phyloP scores from a whole-genome alignment of 768 basidiomycete genomes.

The Lactarius deliciosus region DNA sequence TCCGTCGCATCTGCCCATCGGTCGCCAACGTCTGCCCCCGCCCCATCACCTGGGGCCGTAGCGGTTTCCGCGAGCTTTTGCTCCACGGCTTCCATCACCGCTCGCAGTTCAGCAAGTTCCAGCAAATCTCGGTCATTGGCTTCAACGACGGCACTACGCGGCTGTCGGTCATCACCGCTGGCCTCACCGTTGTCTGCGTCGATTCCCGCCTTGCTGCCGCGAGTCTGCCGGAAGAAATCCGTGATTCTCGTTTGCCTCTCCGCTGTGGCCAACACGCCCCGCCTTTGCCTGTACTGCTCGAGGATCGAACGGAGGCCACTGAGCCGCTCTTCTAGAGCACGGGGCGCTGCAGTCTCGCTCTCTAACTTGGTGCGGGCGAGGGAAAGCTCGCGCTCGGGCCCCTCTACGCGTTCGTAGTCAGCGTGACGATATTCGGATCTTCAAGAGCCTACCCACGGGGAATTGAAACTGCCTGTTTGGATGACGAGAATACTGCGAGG shows the following conservation, averaged over 20 bases:
- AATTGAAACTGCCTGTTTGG: constrained; percentile 62
- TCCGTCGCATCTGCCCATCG: constrained; percentile 55
- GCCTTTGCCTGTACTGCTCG: constrained; percentile 51
- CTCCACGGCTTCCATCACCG: constrained; percentile 55
- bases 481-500: constrained; percentile 65
- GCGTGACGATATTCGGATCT: constrained; percentile 1
- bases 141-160: constrained; percentile 86
- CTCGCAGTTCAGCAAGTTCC: constrained; percentile 74
- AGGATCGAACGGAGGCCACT: constrained; percentile 52
- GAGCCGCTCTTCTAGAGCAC: constrained; percentile 63
- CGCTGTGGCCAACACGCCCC: constrained; percentile 60
- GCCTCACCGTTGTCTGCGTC: constrained; percentile 47
- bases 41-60: too few relatives aligned
- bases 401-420: constrained; percentile 51
- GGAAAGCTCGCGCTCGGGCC: constrained; percentile 61
- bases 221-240: constrained; percentile 35
- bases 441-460: constrained; percentile 53
- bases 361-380: constrained; percentile 62
- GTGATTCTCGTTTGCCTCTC: constrained; percentile 54
- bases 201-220: neutral
- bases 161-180: constrained; percentile 56
- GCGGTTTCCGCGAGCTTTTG: constrained; percentile 61
- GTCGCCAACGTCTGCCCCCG: constrained; percentile 60
- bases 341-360: constrained; percentile 55
- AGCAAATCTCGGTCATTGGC: constrained; percentile 88